Base-by-base conservation (phyloP, 192 early-diverging fungal species). In the Backusella macrospora region DNA sequence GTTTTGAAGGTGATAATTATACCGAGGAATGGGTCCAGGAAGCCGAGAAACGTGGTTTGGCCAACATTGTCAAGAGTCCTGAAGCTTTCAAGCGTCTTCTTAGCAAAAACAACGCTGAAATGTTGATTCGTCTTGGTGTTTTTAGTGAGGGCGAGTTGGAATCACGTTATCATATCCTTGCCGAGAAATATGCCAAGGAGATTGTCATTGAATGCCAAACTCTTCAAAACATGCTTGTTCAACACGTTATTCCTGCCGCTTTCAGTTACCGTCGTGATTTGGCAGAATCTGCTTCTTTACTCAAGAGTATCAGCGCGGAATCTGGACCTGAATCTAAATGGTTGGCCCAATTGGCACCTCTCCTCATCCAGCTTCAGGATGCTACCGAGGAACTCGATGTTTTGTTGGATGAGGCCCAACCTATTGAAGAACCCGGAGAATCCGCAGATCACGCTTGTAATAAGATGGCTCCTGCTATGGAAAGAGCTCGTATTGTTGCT, bases 1-100 rank as follows among this genome's bases (percentile, higher is more conserved):
- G 96, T 80, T 99, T 99, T 79, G 98, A 99, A 84, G 96, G 94
- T 76, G 96, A 99, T 89, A 94, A 94, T 84, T 99, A 99, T 89
- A 95, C 96, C 52, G 92, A 94, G 48, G 93, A 90, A 65, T 99
- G 98, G 98, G 88, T 90, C 38, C 76, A 84, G 23, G 98, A 98
- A 88, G 98, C 98, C 42, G 94, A 89, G 78, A 90, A 87, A 79
- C 95, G 98, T 80, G 96, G 98, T 3, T 86, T 99, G 75, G 95
- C 96, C 84, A 99, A 98, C 90, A 98, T 99, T 86, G 88, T 85
- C 80, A 88, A 90, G 40, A 91, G 91, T 78, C 94, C 95, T 59
- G 95, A 91, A 76, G 98, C 98, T 55, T 98, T 96, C 87, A 80
- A 86, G 65, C 89, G 94, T 78, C 86, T 99, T 65, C 76, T 94